Evolutionary conservation across 192 early-diverging fungal genomes (phyloP), one percentile per base, ranked within the genome.

Genomic region (Backusella tuberculispora): DNA sequence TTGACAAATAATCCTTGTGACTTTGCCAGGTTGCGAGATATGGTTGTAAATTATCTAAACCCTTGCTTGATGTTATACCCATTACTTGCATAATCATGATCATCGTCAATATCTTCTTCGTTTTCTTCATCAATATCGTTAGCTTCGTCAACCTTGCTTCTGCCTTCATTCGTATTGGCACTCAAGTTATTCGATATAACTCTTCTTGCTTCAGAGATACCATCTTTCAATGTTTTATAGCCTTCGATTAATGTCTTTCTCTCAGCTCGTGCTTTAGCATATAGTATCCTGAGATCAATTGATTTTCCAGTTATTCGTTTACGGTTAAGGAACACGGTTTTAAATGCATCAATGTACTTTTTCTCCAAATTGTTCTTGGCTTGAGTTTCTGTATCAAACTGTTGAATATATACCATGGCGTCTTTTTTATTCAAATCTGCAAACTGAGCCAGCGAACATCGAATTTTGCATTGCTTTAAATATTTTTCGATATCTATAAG

Each of bases 381-480:
- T 38, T 65, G 29, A 7, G 63, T 38, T 65, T 65, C 63, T 2
- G 34, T 65, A 65, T 65, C 63, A 65, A 65, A 65, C 17, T 65
- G 63, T 34, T 38, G 26, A 15, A 65, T 38, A 65, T 38, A 65
- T 4, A 38, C 9, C 17, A 38, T 65, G 38, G 63, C 40, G 6
- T 29, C 34, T 38, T 65, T 17, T 65, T 65, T 65, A 65, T 65
- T 65, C 10, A 7, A 6, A 37, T 38, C 14, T 3, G 40, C 63
- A 65, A 65, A 65, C 5, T 65, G 26, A 34, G 63, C 4, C 12
- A 65, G 63, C 8, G 63, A 65, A 13, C 10, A 4, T 0, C 63
- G 63, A 65, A 9, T 65, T 13, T 65, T 65, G 63, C 1, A 7
- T 7, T 65, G 6, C 26, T 65, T 65, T 38, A 65, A 65, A 65